Percentiles rank a stretch among this genome's conserved stretches.
These are phyloP conservation scores for Saccharomycopsis fodiens DNA, from an alignment of 805 yeast genomes.

Conservation along the genomic window DNA sequence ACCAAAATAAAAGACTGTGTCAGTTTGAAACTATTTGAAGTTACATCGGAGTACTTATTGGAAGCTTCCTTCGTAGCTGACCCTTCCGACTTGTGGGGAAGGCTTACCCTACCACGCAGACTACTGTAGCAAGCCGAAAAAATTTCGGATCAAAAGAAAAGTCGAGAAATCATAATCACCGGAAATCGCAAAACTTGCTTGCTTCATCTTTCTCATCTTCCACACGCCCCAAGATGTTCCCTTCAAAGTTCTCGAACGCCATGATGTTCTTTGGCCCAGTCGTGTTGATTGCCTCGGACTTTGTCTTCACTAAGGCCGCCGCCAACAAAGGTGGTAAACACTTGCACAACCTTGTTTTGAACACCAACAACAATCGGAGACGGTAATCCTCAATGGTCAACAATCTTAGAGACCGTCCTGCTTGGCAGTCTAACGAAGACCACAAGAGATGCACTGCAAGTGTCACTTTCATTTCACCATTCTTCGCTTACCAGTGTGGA, in stretches of 20 bases:
- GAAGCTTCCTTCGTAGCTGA: too few species aligned
- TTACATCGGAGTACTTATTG: too few species aligned
- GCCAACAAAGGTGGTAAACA: constrained; percentile 5
- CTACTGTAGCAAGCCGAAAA: background rate
- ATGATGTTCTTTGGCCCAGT: constrained; percentile 19
- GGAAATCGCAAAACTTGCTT: too few species aligned
- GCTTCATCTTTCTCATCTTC: too few species aligned
- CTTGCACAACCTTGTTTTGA: constrained; percentile 4
- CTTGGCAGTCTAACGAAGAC: too few species aligned
- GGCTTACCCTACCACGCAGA: background rate
- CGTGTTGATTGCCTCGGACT: constrained; percentile 14
- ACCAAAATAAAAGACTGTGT: too few species aligned
- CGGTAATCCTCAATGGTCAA: too few species aligned
- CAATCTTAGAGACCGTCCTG: too few species aligned
- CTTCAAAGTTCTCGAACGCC: constrained; percentile 13
- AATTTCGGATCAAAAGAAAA: background rate
- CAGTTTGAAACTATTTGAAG: too few species aligned
- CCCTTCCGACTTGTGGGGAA: background rate
- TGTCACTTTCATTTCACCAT: too few species aligned
- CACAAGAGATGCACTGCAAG: too few species aligned
- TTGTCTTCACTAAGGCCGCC: constrained; percentile 11
- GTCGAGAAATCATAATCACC: background rate
- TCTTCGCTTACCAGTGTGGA: too few species aligned
- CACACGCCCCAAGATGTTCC: background rate
- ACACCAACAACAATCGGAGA: constrained; percentile 22